Percentiles rank a stretch among this genome's conserved stretches.
Conservation (phyloP, 768 basidiomycete species). For the Termitomyces heimii region DNA sequence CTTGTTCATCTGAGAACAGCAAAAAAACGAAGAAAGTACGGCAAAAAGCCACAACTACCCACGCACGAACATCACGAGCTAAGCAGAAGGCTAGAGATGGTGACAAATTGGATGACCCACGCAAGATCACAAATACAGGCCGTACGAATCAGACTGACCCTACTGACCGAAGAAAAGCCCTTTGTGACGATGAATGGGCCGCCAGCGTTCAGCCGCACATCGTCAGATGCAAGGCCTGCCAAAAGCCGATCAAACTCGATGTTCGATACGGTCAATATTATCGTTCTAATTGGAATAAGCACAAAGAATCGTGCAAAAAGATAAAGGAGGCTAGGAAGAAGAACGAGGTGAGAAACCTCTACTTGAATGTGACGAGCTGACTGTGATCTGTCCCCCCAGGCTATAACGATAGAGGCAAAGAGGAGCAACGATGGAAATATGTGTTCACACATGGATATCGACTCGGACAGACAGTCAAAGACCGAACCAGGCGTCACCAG, state of each 20-base stretch:
- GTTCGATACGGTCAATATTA: neutral
- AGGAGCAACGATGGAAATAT: no score
- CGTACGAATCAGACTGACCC: neutral
- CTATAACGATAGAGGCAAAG: no score
- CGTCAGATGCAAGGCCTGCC: neutral
- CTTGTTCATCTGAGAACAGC: no score
- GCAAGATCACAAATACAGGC: neutral
- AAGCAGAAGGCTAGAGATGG: neutral
- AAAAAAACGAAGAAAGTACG: neutral
- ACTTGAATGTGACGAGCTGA: neutral
- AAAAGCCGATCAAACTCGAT: neutral
- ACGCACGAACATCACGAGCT: neutral
- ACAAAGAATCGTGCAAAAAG: neutral
- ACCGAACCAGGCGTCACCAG: neutral
- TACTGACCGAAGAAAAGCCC: neutral
- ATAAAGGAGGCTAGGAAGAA: neutral
- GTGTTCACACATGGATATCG: neutral
- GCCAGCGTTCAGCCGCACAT: neutral
- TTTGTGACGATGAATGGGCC: neutral
- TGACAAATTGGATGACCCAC: neutral
- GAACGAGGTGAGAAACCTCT: neutral
- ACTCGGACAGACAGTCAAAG: neutral
- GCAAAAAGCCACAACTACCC: neutral
- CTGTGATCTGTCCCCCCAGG: neutral
- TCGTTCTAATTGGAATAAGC: neutral